Percentiles rank a stretch among this genome's conserved stretches.
Conservation (phyloP, 2,329 filamentous ascomycete genomes). For the Cadophora malorum region DNA sequence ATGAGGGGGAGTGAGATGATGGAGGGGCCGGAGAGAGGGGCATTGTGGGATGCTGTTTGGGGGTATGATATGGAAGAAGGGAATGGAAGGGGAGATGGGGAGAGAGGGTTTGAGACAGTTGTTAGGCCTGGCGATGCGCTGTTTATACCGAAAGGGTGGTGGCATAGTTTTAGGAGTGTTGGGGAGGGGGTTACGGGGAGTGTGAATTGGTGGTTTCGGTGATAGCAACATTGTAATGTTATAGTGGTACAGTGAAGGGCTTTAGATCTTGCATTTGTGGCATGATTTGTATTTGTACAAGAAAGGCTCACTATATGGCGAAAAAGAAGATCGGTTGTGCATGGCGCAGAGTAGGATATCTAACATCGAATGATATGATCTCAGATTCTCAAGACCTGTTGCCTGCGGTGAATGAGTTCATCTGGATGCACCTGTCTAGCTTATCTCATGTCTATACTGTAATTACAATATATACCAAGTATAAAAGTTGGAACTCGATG, state of each 20-base stretch:
- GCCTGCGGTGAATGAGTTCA: too few relatives aligned
- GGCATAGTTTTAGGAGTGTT: conserved; percentile 79
- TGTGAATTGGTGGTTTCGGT: conserved; percentile 53
- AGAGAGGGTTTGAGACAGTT: conserved; percentile 47
- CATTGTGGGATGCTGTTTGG: conserved; percentile 77
- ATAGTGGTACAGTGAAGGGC: neutral
- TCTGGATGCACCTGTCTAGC: too few relatives aligned
- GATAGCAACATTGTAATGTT: neutral
- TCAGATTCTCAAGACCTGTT: too few relatives aligned
- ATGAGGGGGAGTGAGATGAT: conserved; percentile 90
- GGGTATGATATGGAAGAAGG: conserved; percentile 33
- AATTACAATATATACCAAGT: too few relatives aligned
- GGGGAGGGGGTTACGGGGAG: conserved; percentile 50
- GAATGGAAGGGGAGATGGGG: conserved; percentile 12
- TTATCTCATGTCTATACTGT: too few relatives aligned
- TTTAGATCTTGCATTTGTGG: neutral
- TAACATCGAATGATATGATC: too few relatives aligned
- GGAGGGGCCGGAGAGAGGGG: conserved; percentile 73
- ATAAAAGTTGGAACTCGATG: too few relatives aligned
- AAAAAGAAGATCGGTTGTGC: too few relatives aligned
- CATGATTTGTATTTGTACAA: too few relatives aligned
- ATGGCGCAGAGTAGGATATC: too few relatives aligned
- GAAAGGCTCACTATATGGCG: too few relatives aligned
- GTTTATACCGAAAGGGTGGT: conserved; percentile 85
- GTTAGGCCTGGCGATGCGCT: conserved; percentile 72